Evolutionary conservation across 2,329 filamentous ascomycete genomes (phyloP).

Genomic region (Grosmannia clavigera): DNA sequence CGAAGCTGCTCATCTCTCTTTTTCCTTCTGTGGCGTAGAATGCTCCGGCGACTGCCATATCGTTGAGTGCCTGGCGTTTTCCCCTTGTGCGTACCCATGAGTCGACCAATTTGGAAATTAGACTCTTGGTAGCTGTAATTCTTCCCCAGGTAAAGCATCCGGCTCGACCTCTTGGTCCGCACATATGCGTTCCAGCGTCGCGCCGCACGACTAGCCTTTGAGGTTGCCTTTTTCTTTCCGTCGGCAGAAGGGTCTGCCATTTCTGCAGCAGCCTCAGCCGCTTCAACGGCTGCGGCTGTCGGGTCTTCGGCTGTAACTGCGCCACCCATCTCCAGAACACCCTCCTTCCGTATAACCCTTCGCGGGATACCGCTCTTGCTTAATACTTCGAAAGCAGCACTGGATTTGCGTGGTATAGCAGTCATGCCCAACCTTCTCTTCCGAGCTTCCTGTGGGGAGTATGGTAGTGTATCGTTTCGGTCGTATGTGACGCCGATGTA

Average conservation of each 20-base stretch:
- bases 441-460: conserved; percentile 59
- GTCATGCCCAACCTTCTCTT: conserved; percentile 66
- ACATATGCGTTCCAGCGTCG: conserved; percentile 14
- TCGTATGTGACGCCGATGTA: conserved; percentile 92
- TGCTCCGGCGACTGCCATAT: conserved; percentile 37
- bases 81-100: conserved; percentile 37
- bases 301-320: not conserved
- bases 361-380: conserved; percentile 22
- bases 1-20: conserved; percentile 7
- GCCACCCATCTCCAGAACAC: conserved; percentile 6
- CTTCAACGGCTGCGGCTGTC: not conserved
- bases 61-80: conserved; percentile 30
- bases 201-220: conserved; percentile 6
- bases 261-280: conserved; percentile 1
- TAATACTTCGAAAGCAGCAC: conserved; percentile 20
- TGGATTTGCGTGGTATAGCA: conserved; percentile 28
- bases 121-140: conserved; percentile 49
- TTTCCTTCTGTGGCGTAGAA: conserved; percentile 22
- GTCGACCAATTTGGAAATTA: conserved; percentile 44
- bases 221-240: not conserved
- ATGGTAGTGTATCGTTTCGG: conserved; percentile 67
- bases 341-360: conserved; percentile 18
- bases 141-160: conserved; percentile 11
- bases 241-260: conserved; percentile 1
- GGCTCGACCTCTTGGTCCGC: conserved; percentile 11